A percentile compares a stretch with the other conserved stretches of the same genome.
phyloP scores from a whole-genome alignment of 257 asterid genomes.

The Phtheirospermum japonicum region DNA sequence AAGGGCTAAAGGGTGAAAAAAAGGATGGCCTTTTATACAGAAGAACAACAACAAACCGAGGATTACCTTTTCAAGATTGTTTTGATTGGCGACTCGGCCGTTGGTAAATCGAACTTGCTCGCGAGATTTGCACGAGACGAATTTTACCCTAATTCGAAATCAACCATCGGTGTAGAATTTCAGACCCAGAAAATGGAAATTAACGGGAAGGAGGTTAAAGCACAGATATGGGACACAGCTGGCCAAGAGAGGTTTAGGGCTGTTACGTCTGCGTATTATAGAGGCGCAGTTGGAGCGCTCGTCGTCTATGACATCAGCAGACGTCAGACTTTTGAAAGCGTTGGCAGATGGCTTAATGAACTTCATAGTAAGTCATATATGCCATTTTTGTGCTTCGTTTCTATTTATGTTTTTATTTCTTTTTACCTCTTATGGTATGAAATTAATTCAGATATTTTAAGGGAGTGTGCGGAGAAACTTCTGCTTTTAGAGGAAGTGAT shows the following conservation, averaged over 20 bases:
- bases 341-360: slow-evolving; percentile 89
- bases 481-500: neutral
- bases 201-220: slow-evolving; percentile 87
- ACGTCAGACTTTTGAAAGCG: slow-evolving; percentile 78
- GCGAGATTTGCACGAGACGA: slow-evolving; percentile 95
- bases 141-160: slow-evolving; percentile 84
- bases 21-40: slow-evolving; percentile 59
- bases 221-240: slow-evolving; percentile 98
- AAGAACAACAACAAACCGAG: slow-evolving; percentile 63
- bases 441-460: too few species aligned
- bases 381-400: neutral
- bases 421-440: too few species aligned
- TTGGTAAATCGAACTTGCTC: slow-evolving; percentile 93
- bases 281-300: slow-evolving; percentile 99
- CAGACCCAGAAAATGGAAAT: slow-evolving; percentile 91
- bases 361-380: slow-evolving; percentile 74
- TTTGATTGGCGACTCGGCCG: slow-evolving; percentile 88
- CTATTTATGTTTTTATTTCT: too few species aligned
- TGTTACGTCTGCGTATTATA: slow-evolving; percentile 91
- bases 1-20: slow-evolving; percentile 27
- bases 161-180: slow-evolving; percentile 95
- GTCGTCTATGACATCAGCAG: slow-evolving; percentile 90
- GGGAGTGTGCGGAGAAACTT: neutral
- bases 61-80: slow-evolving; percentile 88
- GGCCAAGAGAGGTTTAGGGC: slow-evolving; percentile 99